Base-by-base conservation (phyloP, 2,329 filamentous ascomycete genomes). In the Paramyrothecium roridum region DNA sequence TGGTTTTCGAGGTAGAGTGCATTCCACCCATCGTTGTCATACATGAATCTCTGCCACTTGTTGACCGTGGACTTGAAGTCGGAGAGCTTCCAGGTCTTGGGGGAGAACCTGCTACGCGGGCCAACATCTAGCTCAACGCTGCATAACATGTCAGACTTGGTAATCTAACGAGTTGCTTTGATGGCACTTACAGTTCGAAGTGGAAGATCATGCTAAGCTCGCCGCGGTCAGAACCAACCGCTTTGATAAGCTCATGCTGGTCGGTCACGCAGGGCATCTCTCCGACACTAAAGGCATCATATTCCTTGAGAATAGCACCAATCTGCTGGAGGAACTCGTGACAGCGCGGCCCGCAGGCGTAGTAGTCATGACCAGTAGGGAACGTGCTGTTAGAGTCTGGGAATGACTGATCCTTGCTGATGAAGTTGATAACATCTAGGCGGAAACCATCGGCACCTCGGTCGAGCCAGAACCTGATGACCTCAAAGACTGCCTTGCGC, bases 191-290 rank as follows among this genome's bases (percentile, higher is more conserved):
- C 78, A 84, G 74, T 55, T 89, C 86, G 65, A 90, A 90, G 62
- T 88, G 83, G 70, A 90, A 90, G 37, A 90, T 86, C 85, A 90
- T 90, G 66, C 82, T 85, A 48, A 90, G 70, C 64, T 89, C 85
- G 33, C 78, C 76, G 17, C 81, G 76, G 52, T 82, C 79, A 21
- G 76, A 79, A 3, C 76, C 76, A 2, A 89, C 85, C 8, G 72
- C 73, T 56, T 73, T 72, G 56, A 80, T 76, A 33, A 79, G 56
- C 59, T 77, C 70, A 12, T 68, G 61, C 45, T 73, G 70, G 50
- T 76, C 73, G n/a, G 71, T 64, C 17, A 76, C 71, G 53, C 73
- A 75, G 3, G 78, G 77, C 71, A 80, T 79, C 68, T 81, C 79
- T 12, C 79, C 79, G 2, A 81, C 79, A 53, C 76, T 78, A 61